Conservation (phyloP, 768 basidiomycete genomes). For the Mycena galopus region DNA sequence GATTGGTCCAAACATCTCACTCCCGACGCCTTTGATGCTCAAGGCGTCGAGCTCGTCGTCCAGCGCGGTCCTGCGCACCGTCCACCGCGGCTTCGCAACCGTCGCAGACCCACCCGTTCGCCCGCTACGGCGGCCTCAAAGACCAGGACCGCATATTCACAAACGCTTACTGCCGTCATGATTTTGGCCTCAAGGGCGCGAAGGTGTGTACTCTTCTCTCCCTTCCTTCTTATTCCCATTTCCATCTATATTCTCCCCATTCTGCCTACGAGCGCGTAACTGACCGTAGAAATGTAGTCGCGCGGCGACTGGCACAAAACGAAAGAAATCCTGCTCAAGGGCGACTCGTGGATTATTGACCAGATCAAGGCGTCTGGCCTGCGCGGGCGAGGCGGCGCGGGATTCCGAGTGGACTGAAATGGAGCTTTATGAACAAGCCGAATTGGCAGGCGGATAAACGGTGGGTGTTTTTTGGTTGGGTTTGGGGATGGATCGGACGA, state of each 20-base stretch:
- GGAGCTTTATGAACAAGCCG: conserved; percentile 99
- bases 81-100: conserved; percentile 72
- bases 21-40: conserved; percentile 23
- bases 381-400: conserved; percentile 95
- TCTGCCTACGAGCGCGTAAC: background rate
- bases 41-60: conserved; percentile 32
- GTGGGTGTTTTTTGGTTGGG: conserved; percentile 50
- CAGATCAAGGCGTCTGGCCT: conserved; percentile 96
- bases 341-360: conserved; percentile 97
- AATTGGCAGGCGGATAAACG: conserved; percentile 95
- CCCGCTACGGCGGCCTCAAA: conserved; percentile 92
- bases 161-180: conserved; percentile 89
- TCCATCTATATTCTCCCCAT: no score
- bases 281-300: conserved; percentile 61
- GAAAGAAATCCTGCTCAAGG: conserved; percentile 95
- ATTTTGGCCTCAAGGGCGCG: conserved; percentile 95
- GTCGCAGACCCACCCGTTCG: conserved; percentile 89
- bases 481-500: background rate
- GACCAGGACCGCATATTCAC: conserved; percentile 97
- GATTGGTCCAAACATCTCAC: conserved; percentile 3
- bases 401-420: conserved; percentile 96
- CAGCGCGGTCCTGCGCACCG: conserved; percentile 17
- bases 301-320: conserved; percentile 99
- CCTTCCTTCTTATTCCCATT: no score
- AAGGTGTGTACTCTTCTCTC: conserved; percentile 60